Conservation (phyloP, 495 filamentous ascomycete genomes). For the Hypomontagnella monticulosa region DNA sequence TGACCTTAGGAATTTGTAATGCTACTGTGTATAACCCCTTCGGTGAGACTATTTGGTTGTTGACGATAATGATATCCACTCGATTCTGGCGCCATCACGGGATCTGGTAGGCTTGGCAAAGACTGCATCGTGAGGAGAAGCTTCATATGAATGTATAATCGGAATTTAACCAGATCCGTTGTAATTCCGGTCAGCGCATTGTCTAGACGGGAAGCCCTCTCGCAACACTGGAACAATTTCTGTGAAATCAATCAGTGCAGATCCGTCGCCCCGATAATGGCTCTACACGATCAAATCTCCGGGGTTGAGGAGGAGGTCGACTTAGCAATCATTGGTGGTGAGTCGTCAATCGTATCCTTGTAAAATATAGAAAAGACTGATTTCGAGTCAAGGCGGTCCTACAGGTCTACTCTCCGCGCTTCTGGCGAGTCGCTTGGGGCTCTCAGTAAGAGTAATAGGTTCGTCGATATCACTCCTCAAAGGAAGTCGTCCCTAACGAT, state of each 20-base stretch:
- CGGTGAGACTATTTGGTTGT: constrained; percentile 3
- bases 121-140: background rate
- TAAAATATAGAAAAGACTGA: constrained; percentile 3
- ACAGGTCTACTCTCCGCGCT: constrained; percentile 40
- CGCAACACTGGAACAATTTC: background rate
- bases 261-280: constrained; percentile 15
- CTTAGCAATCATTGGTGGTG: constrained; percentile 34
- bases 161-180: background rate
- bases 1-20: background rate
- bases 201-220: background rate
- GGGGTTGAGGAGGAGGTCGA: constrained; percentile 29
- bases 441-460: constrained; percentile 39
- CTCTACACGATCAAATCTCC: background rate
- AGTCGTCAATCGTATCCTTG: background rate
- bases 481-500: background rate
- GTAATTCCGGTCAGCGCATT: background rate
- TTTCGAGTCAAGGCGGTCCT: constrained; percentile 31
- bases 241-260: background rate
- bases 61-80: background rate
- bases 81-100: background rate
- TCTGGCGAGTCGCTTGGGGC: constrained; percentile 32
- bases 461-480: background rate
- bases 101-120: background rate
- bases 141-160: constrained; percentile 12
- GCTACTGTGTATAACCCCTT: background rate